Conservation (phyloP, 148 eudicot species). For the Rhododendron griersonianum region DNA sequence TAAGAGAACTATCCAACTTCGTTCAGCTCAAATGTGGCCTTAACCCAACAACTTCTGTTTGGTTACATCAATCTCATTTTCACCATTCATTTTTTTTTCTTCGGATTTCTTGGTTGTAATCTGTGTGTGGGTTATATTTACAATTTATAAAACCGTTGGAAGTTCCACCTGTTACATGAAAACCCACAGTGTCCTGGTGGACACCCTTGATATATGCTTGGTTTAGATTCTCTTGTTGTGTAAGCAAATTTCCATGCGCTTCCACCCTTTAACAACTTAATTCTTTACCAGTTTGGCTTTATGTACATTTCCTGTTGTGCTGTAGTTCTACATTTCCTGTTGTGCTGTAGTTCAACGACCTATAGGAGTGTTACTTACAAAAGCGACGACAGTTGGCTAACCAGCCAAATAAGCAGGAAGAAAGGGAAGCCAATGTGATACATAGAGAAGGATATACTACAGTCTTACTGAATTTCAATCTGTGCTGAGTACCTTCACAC, state of each 20-base stretch:
- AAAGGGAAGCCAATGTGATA: conserved; percentile 31
- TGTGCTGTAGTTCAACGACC: conserved; percentile 44
- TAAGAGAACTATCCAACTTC: no score
- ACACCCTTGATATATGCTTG: not conserved
- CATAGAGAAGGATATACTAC: conserved; percentile 49
- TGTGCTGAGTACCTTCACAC: conserved; percentile 51
- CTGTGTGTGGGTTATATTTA: no score
- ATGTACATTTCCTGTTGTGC: not conserved
- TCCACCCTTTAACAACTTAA: not conserved
- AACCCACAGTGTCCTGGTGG: not conserved
- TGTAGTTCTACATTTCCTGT: not conserved
- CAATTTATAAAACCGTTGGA: not conserved
- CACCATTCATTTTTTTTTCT: no score
- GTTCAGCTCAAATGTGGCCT: no score
- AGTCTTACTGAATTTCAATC: conserved; percentile 53
- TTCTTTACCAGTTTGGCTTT: not conserved
- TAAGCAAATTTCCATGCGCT: not conserved
- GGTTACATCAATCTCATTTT: no score
- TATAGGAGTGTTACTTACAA: conserved; percentile 64
- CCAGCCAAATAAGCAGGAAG: conserved; percentile 34
- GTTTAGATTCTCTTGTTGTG: conserved; percentile 8
- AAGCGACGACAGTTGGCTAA: conserved; percentile 46
- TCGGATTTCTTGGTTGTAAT: no score
- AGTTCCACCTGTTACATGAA: not conserved
- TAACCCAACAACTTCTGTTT: no score